Conservation (phyloP, 805 yeast genomes). For the Yamadazyma insecticola region DNA sequence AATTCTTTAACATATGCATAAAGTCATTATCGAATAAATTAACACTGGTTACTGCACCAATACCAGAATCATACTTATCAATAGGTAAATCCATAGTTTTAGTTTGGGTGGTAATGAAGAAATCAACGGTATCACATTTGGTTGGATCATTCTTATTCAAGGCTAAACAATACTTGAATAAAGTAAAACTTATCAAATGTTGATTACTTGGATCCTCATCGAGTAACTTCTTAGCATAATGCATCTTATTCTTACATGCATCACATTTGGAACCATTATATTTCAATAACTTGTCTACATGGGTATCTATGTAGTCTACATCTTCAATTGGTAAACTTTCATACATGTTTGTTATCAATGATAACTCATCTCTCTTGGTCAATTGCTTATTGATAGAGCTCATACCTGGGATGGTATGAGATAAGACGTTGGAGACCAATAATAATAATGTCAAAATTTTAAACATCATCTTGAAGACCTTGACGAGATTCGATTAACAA, state of each 20-base stretch:
- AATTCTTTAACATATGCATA: constrained; percentile 29
- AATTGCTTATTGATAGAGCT: constrained; percentile 9
- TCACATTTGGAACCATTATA: constrained; percentile 32
- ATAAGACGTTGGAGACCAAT: constrained; percentile 1
- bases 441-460: too few species aligned
- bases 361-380: constrained; percentile 11
- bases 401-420: constrained; percentile 11
- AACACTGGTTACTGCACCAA: constrained; percentile 21
- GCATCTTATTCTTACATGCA: constrained; percentile 31
- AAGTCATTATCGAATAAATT: constrained; percentile 37
- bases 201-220: constrained; percentile 25
- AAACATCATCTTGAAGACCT: too few species aligned
- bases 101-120: constrained; percentile 33
- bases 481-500: too few species aligned
- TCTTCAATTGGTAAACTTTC: constrained; percentile 19
- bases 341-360: constrained; percentile 23
- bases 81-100: constrained; percentile 9
- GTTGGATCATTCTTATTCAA: constrained; percentile 23
- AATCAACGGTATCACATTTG: constrained; percentile 32
- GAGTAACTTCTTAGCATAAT: constrained; percentile 23
- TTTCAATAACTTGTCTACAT: constrained; percentile 22
- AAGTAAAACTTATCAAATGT: constrained; percentile 31
- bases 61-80: constrained; percentile 19
- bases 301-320: constrained; percentile 23
- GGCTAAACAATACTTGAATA: constrained; percentile 31